Base-by-base conservation (phyloP, 371 early-diverging fungal genomes). In the Parasitella parasitica region DNA sequence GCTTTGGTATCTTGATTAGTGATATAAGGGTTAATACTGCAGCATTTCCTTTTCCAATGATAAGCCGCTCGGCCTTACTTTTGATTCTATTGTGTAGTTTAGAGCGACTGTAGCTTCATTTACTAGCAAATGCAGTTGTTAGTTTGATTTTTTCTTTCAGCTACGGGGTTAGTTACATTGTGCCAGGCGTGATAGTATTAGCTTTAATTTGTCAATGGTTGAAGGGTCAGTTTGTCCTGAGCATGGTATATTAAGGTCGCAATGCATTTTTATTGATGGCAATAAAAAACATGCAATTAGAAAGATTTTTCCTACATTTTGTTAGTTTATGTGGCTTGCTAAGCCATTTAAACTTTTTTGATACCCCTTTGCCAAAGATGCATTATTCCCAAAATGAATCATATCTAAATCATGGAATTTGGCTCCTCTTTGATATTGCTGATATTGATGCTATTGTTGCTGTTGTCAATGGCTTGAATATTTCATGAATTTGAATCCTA, bases 201-300 rank as follows among this genome's bases (percentile, higher is more conserved):
- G 43, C 18, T 63, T 66, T 24, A 77, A 50, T 30, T 66, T 71
- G 36, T 73, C 70, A 11, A 63, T 24, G 3, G 61, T 30, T 39
- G 48, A 39, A 36, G 59, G 67, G 53, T 72, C 70, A 7, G 39
- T 34, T 4, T 60, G 54, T 16, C 64, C 49, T 24, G 55, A 18
- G 60, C 67, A 74, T 16, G 77, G 77, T 59, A 77, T 67, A 61
- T 73, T 77, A 6, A 77, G 53, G 59, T 77, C 77, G 54, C 55
- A 69, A 30, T 63, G 67, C 73, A 76, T 76, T 27, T 50, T 48
- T 43, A 22, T 43, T 12, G 7, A 43, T 0, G 15, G 4, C 16
- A 16, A 27, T 53, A 30, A 46, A 18, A 35, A n/a, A 20, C 20
- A 43, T 43, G 43, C 43, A 22, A 20, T 22, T 16, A 22, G 43